Base-by-base conservation (phyloP, 176 grass and related monocot species). In the Echinochloa phyllopogon region DNA sequence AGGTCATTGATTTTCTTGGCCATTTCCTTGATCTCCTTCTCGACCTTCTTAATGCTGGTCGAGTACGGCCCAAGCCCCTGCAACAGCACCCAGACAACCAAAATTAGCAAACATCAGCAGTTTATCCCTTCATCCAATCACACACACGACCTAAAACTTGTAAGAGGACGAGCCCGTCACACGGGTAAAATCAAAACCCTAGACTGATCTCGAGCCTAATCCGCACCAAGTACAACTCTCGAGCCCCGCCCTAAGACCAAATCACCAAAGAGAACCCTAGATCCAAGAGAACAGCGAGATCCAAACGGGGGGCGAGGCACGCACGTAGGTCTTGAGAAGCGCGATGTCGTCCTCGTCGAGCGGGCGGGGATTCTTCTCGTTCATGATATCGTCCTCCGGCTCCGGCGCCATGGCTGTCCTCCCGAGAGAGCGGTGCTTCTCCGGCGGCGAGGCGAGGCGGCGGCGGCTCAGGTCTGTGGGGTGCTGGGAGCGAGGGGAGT, bases 21-120 rank as follows among this genome's bases (percentile, higher is more conserved):
- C 82, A 91, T 79, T 11, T 95, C 95, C 55, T 98, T 98, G 33
- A 98, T 98, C 75, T 98, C 95, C 89, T 98, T 98, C 84, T 98
- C 95, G 0, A 72, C 91, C 75, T 86, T 92, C 89, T 98, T 95
- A 9, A 95, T 95, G 79, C 82, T 98, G 29, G 81, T 87, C 47
- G 95, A 98, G 85, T 98, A 98, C 11, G 95, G 95, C 21, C 92
- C 92, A 56, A 98, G 84, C 13, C 95, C 95, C 95, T 98, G 82
- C 75, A 87, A 60, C 41, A 62, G 52, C 43, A 83, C 43, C 50
- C 29, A 80, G 17, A 5, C n/a, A 75, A 47, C 62, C 53, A 75
- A 29, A 69, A 77, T 71, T 36, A 89, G 81, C 49, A 78, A 74
- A 81, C 15, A 18, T n/a, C 29, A 41, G 6, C 0, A 8, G 23